These are phyloP conservation scores for Barnettozyma salicaria DNA, from an alignment of 805 yeast species.

Conservation along the genomic window DNA sequence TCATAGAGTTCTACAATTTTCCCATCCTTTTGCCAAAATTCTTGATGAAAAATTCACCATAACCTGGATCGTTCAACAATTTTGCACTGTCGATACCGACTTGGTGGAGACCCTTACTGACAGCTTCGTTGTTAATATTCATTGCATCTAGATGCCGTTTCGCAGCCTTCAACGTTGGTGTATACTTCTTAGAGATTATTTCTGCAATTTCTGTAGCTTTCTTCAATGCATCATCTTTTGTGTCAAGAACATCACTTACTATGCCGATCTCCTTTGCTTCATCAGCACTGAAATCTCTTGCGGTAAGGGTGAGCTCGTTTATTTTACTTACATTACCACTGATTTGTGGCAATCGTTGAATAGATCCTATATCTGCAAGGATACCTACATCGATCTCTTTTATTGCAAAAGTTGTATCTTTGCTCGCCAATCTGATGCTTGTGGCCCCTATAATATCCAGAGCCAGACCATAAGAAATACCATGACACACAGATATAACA, in stretches of 20 bases:
- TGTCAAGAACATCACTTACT: conserved; percentile 41
- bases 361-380: conserved; percentile 73
- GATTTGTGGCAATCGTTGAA: conserved; percentile 57
- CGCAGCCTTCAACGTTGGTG: conserved; percentile 61
- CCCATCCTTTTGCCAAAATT: conserved; percentile 8
- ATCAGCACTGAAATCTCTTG: conserved; percentile 45
- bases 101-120: conserved; percentile 40
- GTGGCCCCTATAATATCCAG: conserved; percentile 58
- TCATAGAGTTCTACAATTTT: conserved; percentile 4
- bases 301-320: conserved; percentile 58
- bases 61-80: conserved; percentile 14
- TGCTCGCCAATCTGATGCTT: conserved; percentile 50
- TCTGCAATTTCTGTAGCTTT: conserved; percentile 43
- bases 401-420: conserved; percentile 48
- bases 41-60: conserved; percentile 11
- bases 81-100: conserved; percentile 49
- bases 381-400: conserved; percentile 70
- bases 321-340: conserved; percentile 51
- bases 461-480: conserved; percentile 59
- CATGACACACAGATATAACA: conserved; percentile 63
- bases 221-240: conserved; percentile 43
- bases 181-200: conserved; percentile 39
- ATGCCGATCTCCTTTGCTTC: conserved; percentile 54
- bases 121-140: conserved; percentile 33
- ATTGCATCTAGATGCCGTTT: conserved; percentile 45